Evolutionary conservation across 2,329 filamentous ascomycete genomes (phyloP).

Genomic region (Colletotrichum noveboracense): DNA sequence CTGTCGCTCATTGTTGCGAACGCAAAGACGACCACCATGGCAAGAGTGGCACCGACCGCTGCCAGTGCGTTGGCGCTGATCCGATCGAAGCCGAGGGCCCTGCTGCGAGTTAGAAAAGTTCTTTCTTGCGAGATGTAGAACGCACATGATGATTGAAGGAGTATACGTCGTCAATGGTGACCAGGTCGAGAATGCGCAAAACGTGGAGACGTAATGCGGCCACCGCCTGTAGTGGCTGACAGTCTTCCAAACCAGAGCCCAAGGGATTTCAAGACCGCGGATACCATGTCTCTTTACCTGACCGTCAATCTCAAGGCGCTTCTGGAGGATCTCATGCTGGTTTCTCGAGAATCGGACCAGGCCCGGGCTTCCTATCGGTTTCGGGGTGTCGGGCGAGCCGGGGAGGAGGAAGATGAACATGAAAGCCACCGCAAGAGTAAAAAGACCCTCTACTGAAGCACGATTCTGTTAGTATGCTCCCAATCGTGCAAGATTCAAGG

Average conservation of each 20-base stretch:
- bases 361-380: conserved; percentile 41
- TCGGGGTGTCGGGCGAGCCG: conserved; percentile 44
- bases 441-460: conserved; percentile 47
- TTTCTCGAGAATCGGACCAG: conserved; percentile 39
- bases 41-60: conserved; percentile 45
- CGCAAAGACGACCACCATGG: conserved; percentile 51
- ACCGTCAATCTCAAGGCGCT: conserved; percentile 38
- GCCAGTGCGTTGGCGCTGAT: conserved; percentile 53
- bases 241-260: conserved; percentile 46
- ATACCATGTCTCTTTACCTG: conserved; percentile 32
- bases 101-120: conserved; percentile 9
- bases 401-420: conserved; percentile 46
- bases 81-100: conserved; percentile 49
- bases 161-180: conserved; percentile 57
- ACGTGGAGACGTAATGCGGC: conserved; percentile 54
- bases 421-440: conserved; percentile 44
- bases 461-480: neutral
- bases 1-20: conserved; percentile 54
- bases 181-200: conserved; percentile 58
- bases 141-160: conserved; percentile 47
- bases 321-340: conserved; percentile 38
- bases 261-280: conserved; percentile 40
- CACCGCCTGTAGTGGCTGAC: conserved; percentile 49
- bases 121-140: neutral
- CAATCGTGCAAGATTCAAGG: neutral